Percentiles rank a stretch among this genome's conserved stretches.
Conservation (phyloP, 495 filamentous ascomycete species). For the Astrothelium subdiscretum region DNA sequence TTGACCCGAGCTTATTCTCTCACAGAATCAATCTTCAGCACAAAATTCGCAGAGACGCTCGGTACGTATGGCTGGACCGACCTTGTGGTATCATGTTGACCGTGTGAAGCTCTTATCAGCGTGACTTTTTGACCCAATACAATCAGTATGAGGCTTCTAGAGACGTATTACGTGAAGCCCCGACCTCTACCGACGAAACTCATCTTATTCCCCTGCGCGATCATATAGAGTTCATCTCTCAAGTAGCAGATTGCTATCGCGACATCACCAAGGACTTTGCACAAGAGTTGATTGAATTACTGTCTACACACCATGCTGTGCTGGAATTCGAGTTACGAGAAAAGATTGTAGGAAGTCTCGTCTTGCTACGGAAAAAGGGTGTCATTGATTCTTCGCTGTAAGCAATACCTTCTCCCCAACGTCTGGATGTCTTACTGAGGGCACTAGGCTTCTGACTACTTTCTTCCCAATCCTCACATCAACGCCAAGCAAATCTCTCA, state of each 20-base stretch:
- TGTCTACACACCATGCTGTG: slow-evolving; percentile 67
- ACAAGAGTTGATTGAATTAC: slow-evolving; percentile 65
- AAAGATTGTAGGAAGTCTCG: slow-evolving; percentile 85
- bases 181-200: slow-evolving; percentile 59
- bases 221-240: slow-evolving; percentile 77
- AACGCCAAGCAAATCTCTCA: slow-evolving; percentile 77
- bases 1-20: slow-evolving; percentile 4
- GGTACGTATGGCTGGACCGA: slow-evolving; percentile 21
- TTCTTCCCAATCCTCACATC: slow-evolving; percentile 83
- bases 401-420: slow-evolving; percentile 9
- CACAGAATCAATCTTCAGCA: slow-evolving; percentile 70
- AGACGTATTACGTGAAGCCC: slow-evolving; percentile 78
- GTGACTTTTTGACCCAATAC: slow-evolving; percentile 82
- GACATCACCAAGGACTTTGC: slow-evolving; percentile 64
- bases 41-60: slow-evolving; percentile 78
- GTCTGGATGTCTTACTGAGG: not conserved
- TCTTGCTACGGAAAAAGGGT: slow-evolving; percentile 80
- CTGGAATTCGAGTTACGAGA: slow-evolving; percentile 76
- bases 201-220: slow-evolving; percentile 73
- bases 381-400: slow-evolving; percentile 70
- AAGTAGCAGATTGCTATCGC: slow-evolving; percentile 90
- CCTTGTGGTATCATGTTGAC: slow-evolving; percentile 19
- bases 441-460: slow-evolving; percentile 58
- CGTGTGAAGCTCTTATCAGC: slow-evolving; percentile 52
- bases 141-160: slow-evolving; percentile 82